phyloP scores from a whole-genome alignment of 768 basidiomycete species.

The Cystobasidiopsis lactophilus region DNA sequence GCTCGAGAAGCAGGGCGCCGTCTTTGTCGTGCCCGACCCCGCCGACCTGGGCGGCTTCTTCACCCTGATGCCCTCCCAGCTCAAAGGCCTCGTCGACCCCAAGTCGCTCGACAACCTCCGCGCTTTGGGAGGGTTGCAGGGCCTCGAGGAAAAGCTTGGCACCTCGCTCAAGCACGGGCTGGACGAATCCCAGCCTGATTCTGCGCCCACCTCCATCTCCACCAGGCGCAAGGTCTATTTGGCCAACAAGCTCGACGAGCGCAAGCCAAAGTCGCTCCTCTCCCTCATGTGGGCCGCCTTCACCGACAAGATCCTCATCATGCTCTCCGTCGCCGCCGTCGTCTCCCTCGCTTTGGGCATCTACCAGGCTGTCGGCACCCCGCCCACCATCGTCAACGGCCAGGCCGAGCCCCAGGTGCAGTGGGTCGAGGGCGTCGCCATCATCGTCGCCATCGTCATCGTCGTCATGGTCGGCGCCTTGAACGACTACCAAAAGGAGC shows the following conservation, averaged over 20 bases:
- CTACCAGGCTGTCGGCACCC: constrained; percentile 72
- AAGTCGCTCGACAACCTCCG: constrained; percentile 49
- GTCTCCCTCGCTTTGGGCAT: constrained; percentile 82
- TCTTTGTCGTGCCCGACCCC: constrained; percentile 2
- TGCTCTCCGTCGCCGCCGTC: constrained; percentile 76
- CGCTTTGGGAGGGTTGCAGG: constrained; percentile 45
- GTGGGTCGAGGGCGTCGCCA: constrained; percentile 68
- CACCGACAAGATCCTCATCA: constrained; percentile 72
- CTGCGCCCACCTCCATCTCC: constrained; percentile 21
- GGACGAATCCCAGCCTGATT: neutral
- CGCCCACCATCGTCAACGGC: constrained; percentile 29
- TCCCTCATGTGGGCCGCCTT: constrained; percentile 64
- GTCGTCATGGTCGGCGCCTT: constrained; percentile 63
- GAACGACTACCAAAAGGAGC: constrained; percentile 97
- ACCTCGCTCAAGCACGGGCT: constrained; percentile 33
- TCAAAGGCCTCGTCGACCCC: constrained; percentile 49
- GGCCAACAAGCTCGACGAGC: constrained; percentile 46
- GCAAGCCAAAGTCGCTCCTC: constrained; percentile 46
- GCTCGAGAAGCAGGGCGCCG: neutral
- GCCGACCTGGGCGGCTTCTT: constrained; percentile 14
- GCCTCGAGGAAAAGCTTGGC: constrained; percentile 50
- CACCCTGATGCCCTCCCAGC: constrained; percentile 11
- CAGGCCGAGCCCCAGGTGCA: constrained; percentile 45
- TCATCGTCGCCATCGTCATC: constrained; percentile 32
- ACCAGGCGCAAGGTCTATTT: constrained; percentile 51